Base-by-base conservation (phyloP, 2,329 filamentous ascomycete species). In the Calonectria crousiana region DNA sequence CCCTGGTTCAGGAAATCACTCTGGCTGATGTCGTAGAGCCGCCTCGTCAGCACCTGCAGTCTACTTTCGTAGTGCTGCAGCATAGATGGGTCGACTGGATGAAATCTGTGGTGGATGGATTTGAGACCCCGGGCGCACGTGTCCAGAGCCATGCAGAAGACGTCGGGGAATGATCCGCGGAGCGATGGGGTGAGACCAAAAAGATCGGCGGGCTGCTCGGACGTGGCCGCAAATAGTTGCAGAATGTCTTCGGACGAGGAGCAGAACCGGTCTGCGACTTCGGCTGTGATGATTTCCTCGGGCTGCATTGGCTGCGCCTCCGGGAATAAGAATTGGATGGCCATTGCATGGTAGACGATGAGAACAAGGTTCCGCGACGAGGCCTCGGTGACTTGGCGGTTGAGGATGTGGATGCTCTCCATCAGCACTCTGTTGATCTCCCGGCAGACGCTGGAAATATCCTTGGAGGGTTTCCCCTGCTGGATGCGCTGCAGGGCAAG, bases 281-380 rank as follows among this genome's bases (percentile, higher is more conserved):
- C 82, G 20, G 76, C 67, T 1, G 76, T 67, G 9, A 81, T 65
- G 28, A 62, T 53, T 5, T 78, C 78, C 34, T 81, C 78, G 2
- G 70, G 67, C 23, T 77, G 76, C 41, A 71, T 72, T 2, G 70
- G 65, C 10, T 77, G 73, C 9, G 60, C 53, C 16, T 53, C 74
- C 8, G 83, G 82, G 65, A 84, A 84, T 11, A 84, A 74, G 60
- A 83, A 80, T 38, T 84, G 83, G 9, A 84, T 78, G n/a, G 80
- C 78, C 76, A 84, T 81, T 56, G 77, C 80, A 67, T 84, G 82
- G 51, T 84, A 82, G n/a, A 82, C 78, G 4, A 78, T 73, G n/a
- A 83, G 71, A 13, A 84, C 79, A 3, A 84, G 60, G 30, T 74
- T 80, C 16, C 76, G 75, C 2, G 81, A 80, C 4, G 78, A 77